Evolutionary conservation across 1,284 basidiomycete genomes (phyloP).

Genomic region (Leccinum solheimii): DNA sequence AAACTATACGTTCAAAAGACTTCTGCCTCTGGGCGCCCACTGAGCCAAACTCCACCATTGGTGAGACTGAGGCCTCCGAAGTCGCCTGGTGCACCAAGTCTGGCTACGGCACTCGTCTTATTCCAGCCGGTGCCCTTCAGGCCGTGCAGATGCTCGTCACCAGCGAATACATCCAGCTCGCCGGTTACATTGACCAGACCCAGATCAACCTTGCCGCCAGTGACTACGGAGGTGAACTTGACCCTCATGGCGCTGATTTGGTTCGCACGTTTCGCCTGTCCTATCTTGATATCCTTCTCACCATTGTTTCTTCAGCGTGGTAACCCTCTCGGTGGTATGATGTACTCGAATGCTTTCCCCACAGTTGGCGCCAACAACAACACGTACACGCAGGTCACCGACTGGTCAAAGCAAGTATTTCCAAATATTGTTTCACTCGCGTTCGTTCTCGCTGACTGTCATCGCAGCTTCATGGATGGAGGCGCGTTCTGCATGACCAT

Average conservation of each 20-base stretch:
- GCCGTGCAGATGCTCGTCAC: slow-evolving; percentile 60
- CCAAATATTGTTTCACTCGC: neutral
- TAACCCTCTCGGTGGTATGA: slow-evolving; percentile 61
- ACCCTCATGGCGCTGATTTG: slow-evolving; percentile 63
- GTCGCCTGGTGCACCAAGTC: slow-evolving; percentile 65
- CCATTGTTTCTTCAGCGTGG: slow-evolving; percentile 43
- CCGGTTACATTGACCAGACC: slow-evolving; percentile 65
- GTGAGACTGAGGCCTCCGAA: slow-evolving; percentile 56
- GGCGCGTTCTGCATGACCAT: slow-evolving; percentile 51
- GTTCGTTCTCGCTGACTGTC: neutral
- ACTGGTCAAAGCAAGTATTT: slow-evolving; percentile 54
- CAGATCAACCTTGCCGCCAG: slow-evolving; percentile 50
- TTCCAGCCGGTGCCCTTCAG: slow-evolving; percentile 49
- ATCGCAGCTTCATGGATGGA: slow-evolving; percentile 60
- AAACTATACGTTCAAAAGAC: slow-evolving; percentile 24
- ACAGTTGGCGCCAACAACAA: slow-evolving; percentile 37
- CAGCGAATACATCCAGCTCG: slow-evolving; percentile 60
- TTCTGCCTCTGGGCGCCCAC: slow-evolving; percentile 45
- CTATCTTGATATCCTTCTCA: slow-evolving; percentile 1
- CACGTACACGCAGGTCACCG: slow-evolving; percentile 47
- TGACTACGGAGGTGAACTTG: slow-evolving; percentile 73
- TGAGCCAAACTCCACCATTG: slow-evolving; percentile 39
- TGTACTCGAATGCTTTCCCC: slow-evolving; percentile 59
- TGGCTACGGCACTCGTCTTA: slow-evolving; percentile 56
- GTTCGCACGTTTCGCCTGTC: slow-evolving; percentile 28